These are phyloP conservation scores for Fusarium veterinarium DNA, from an alignment of 2,329 filamentous ascomycete genomes.

Conservation along the genomic window DNA sequence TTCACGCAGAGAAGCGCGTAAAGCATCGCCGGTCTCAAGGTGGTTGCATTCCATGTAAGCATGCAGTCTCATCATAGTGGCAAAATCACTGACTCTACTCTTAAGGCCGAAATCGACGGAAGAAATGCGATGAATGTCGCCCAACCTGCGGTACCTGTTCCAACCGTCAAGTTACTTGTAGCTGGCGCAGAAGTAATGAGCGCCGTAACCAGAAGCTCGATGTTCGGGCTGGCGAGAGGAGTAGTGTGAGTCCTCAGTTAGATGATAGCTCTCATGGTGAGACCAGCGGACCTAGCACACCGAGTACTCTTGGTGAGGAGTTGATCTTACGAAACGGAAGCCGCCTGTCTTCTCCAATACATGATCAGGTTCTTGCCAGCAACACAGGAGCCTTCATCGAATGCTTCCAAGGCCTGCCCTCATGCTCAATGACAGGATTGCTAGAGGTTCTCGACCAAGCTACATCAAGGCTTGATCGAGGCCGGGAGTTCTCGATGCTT, in stretches of 20 bases:
- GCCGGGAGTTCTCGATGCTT: background rate
- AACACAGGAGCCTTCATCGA: background rate
- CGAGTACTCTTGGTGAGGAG: rapidly evolving
- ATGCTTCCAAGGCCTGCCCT: background rate
- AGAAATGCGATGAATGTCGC: background rate
- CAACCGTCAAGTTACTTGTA: background rate
- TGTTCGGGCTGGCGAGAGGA: background rate
- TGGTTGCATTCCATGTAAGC: background rate
- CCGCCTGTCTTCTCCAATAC: background rate
- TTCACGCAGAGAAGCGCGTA: background rate
- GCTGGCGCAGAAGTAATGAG: background rate
- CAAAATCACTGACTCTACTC: background rate
- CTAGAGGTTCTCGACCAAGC: background rate
- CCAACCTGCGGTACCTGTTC: background rate
- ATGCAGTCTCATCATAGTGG: background rate
- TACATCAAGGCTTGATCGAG: background rate
- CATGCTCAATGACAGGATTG: background rate
- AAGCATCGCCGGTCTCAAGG: background rate
- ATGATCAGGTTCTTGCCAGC: background rate
- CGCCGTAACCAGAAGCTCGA: rapidly evolving
- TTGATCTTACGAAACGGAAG: background rate
- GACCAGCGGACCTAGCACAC: background rate
- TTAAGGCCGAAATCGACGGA: background rate
- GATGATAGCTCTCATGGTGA: background rate
- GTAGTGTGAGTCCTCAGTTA: rapidly evolving